A percentile compares a stretch with the other conserved stretches of the same genome.
These are phyloP conservation scores for Prunus salicina DNA, from an alignment of 306 rosid genomes.

Conservation along the genomic window DNA sequence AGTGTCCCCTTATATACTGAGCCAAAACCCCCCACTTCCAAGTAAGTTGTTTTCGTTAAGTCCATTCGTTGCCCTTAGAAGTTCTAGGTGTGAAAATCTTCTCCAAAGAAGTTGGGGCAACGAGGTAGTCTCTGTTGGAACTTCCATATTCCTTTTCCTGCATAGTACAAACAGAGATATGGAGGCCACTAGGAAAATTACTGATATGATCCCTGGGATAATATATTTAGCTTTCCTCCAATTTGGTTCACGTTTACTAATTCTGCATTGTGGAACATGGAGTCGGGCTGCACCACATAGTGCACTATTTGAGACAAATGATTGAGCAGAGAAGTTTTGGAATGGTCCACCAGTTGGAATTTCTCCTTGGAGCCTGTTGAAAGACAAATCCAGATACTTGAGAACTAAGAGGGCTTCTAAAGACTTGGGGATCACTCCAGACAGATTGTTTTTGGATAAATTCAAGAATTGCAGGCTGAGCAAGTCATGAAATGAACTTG, in stretches of 20 bases:
- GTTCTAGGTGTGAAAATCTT: slow-evolving; percentile 24
- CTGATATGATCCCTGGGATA: neutral
- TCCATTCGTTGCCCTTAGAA: slow-evolving; percentile 9
- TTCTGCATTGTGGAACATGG: slow-evolving; percentile 13
- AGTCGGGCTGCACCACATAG: slow-evolving; percentile 13
- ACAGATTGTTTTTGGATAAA: no score
- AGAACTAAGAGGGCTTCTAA: no score
- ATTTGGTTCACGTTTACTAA: neutral
- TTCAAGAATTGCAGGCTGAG: no score
- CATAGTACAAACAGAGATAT: neutral
- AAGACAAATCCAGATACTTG: no score
- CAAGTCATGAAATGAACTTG: fast-evolving
- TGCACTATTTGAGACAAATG: slow-evolving; percentile 21
- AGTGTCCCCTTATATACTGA: slow-evolving; percentile 13
- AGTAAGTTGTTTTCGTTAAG: slow-evolving; percentile 5
- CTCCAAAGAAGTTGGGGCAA: slow-evolving; percentile 8
- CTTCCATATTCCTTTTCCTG: neutral
- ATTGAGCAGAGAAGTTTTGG: neutral
- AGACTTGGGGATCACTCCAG: no score
- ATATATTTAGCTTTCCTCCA: neutral
- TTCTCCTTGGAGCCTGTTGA: no score
- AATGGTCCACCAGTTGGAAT: no score
- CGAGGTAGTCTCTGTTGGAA: neutral
- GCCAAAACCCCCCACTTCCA: slow-evolving; percentile 16
- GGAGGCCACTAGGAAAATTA: neutral